phyloP scores from a whole-genome alignment of 2,329 filamentous ascomycete genomes.

The Coccinonectria pachysandricola region DNA sequence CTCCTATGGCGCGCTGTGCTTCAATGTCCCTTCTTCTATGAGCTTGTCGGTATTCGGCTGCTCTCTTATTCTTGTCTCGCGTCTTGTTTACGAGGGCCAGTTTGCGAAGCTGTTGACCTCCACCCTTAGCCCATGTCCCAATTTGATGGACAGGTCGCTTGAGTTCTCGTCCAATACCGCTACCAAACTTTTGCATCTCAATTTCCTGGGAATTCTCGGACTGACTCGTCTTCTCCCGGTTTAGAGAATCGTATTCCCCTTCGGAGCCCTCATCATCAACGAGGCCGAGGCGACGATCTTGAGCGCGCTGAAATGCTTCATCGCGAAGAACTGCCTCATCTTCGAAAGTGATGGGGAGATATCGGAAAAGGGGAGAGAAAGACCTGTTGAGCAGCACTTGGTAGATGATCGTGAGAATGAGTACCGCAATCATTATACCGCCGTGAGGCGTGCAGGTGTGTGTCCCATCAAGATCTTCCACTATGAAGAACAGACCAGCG shows the following conservation, averaged over 20 bases:
- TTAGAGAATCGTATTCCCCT: constrained; percentile 33
- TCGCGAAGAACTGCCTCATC: constrained; percentile 91
- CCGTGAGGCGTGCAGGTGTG: constrained; percentile 64
- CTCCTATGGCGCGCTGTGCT: constrained; percentile 61
- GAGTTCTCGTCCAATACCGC: constrained; percentile 15
- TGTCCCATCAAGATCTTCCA: constrained; percentile 42
- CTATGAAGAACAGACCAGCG: constrained; percentile 81
- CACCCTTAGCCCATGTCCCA: constrained; percentile 28
- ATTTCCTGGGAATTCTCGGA: constrained; percentile 28
- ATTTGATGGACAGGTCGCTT: constrained; percentile 37
- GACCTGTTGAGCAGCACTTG: constrained; percentile 73
- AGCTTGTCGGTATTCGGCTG: constrained; percentile 36
- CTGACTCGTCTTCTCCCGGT: constrained; percentile 17
- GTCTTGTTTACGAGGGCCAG: constrained; percentile 23
- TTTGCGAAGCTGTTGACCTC: constrained; percentile 38
- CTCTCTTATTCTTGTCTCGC: constrained; percentile 22
- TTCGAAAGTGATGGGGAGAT: constrained; percentile 88
- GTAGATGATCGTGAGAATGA: constrained; percentile 62
- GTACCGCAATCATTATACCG: constrained; percentile 70
- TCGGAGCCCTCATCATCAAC: constrained; percentile 39
- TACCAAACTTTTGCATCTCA: constrained; percentile 30
- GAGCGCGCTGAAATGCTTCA: constrained; percentile 72
- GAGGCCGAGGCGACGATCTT: constrained; percentile 59
- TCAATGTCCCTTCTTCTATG: constrained; percentile 55
- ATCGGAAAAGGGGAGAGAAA: constrained; percentile 77